Evolutionary conservation across 805 yeast species (phyloP).

Genomic region (Starmera quercuum): DNA sequence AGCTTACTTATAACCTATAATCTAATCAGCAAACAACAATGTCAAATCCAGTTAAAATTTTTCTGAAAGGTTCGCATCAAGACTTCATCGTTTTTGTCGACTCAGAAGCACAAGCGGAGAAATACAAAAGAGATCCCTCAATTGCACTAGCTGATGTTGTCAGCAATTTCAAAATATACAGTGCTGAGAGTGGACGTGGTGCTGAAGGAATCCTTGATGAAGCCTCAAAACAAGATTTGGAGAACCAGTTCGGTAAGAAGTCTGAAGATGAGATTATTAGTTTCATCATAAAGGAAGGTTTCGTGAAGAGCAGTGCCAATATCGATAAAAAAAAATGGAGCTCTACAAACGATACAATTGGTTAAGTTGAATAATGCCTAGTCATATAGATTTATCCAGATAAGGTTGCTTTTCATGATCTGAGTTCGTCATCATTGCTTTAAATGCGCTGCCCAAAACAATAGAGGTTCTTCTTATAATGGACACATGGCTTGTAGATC

Average conservation of each 20-base stretch:
- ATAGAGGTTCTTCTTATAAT: constrained; percentile 16
- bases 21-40: constrained; percentile 6
- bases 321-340: constrained; percentile 21
- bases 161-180: constrained; percentile 58
- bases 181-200: constrained; percentile 54
- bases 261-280: constrained; percentile 50
- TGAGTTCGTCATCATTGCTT: constrained; percentile 13
- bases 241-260: constrained; percentile 60
- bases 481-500: constrained; percentile 4
- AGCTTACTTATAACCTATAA: not conserved
- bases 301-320: constrained; percentile 31
- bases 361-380: constrained; percentile 10
- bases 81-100: constrained; percentile 66
- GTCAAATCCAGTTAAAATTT: constrained; percentile 38
- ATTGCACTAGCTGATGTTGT: constrained; percentile 55
- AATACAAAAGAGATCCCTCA: constrained; percentile 42
- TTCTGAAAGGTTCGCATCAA: constrained; percentile 54
- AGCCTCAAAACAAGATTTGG: constrained; percentile 60
- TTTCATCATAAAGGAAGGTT: constrained; percentile 53
- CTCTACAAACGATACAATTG: constrained; percentile 41
- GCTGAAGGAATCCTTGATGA: constrained; percentile 63
- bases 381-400: not conserved
- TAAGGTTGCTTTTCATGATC: too few species aligned
- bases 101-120: constrained; percentile 37
- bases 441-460: constrained; percentile 14